Evolutionary conservation across 768 basidiomycete species (phyloP).

Genomic region (Boletus barrowsii): DNA sequence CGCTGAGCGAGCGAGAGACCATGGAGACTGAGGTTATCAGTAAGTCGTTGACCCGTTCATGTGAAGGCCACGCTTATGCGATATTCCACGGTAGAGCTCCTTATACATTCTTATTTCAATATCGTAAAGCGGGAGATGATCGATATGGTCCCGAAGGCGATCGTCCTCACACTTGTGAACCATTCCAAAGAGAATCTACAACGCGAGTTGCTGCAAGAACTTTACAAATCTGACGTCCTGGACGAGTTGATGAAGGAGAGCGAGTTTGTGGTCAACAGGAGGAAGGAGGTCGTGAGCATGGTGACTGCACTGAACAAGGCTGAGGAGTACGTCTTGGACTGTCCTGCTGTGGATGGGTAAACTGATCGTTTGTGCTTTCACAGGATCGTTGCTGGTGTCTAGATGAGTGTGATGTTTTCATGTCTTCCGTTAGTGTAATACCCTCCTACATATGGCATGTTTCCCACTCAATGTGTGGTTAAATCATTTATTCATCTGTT

Average conservation of each 20-base stretch:
- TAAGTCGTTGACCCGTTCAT: conserved; percentile 40
- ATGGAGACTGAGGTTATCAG: conserved; percentile 99
- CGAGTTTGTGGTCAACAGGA: conserved; percentile 81
- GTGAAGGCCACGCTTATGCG: not conserved
- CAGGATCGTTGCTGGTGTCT: conserved; percentile 67
- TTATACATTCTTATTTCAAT: conserved; percentile 97
- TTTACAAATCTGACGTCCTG: conserved; percentile 95
- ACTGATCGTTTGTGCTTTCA: conserved; percentile 8
- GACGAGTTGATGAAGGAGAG: conserved; percentile 95
- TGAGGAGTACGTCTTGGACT: conserved; percentile 80
- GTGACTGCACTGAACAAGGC: conserved; percentile 94
- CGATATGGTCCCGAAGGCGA: conserved; percentile 98
- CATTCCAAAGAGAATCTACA: conserved; percentile 94
- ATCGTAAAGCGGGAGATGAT: conserved; percentile 99
- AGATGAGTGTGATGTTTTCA: conserved; percentile 15
- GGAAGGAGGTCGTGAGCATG: conserved; percentile 95
- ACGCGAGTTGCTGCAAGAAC: conserved; percentile 87
- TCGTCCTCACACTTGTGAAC: conserved; percentile 86
- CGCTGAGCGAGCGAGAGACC: conserved; percentile 89
- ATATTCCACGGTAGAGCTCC: conserved; percentile 58
- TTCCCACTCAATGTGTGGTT: conserved; percentile 14
- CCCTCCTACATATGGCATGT: conserved; percentile 26
- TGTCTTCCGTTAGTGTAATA: conserved; percentile 27
- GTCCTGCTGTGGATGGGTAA: not conserved
- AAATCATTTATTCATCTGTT: conserved; percentile 15